phyloP scores from a whole-genome alignment of 345 rosid species.

The Streptanthus diversifolius region DNA sequence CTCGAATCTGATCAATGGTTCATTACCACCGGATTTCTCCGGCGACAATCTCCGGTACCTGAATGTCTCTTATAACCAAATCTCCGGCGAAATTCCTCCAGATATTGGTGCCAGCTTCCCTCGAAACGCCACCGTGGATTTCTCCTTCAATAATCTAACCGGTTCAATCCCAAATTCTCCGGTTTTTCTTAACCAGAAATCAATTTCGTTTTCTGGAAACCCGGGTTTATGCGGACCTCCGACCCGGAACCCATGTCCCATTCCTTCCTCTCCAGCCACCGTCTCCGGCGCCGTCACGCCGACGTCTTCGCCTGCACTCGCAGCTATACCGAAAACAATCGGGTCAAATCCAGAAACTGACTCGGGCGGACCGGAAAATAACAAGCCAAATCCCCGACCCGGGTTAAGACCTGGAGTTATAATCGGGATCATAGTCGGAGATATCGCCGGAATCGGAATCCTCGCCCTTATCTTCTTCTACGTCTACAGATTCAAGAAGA shows the following conservation, averaged over 20 bases:
- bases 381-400: neutral
- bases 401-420: slow-evolving; percentile 41
- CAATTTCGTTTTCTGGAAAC: slow-evolving; percentile 54
- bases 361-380: neutral
- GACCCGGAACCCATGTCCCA: slow-evolving; percentile 48
- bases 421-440: slow-evolving; percentile 44
- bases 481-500: slow-evolving; percentile 35
- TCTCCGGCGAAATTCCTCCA: slow-evolving; percentile 59
- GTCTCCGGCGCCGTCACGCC: slow-evolving; percentile 34
- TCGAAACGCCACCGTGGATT: slow-evolving; percentile 56
- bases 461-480: slow-evolving; percentile 35
- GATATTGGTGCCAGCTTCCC: slow-evolving; percentile 44
- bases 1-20: slow-evolving; percentile 69
- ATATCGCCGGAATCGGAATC: slow-evolving; percentile 41
- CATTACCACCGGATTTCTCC: slow-evolving; percentile 64
- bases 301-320: slow-evolving; percentile 69
- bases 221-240: slow-evolving; percentile 62
- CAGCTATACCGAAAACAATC: slow-evolving; percentile 47
- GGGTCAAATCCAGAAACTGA: slow-evolving; percentile 30
- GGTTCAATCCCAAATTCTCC: slow-evolving; percentile 62
- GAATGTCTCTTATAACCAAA: slow-evolving; percentile 63
- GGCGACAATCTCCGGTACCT: slow-evolving; percentile 52
- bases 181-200: slow-evolving; percentile 49
- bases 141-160: slow-evolving; percentile 71
- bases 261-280: slow-evolving; percentile 42